Conservation (phyloP, 441 rosid genomes). For the Pelargonium australe region DNA sequence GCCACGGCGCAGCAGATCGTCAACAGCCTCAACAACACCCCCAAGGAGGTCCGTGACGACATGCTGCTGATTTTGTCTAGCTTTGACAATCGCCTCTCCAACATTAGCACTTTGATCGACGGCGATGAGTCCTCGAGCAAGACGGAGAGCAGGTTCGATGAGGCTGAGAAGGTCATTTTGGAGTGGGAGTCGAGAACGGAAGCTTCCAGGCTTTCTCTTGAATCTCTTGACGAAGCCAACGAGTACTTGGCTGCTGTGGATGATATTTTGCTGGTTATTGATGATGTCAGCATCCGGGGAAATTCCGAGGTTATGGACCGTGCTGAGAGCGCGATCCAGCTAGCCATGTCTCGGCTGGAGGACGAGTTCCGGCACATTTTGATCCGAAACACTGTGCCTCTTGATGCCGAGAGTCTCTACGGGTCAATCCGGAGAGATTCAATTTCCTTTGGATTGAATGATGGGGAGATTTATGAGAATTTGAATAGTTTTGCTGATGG, state of each 20-base stretch:
- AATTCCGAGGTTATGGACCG: constrained; percentile 57
- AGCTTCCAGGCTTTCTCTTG: constrained; percentile 8
- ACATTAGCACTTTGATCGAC: constrained; percentile 58
- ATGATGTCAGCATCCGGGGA: constrained; percentile 34
- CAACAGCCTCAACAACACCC: constrained; percentile 70
- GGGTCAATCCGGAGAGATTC: constrained; percentile 79
- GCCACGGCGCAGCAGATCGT: constrained; percentile 98
- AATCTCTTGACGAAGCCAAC: constrained; percentile 48
- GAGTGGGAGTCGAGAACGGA: constrained; percentile 43
- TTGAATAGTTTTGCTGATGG: constrained; percentile 45
- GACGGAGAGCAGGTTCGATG: constrained; percentile 37
- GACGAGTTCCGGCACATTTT: constrained; percentile 80
- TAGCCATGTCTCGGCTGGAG: constrained; percentile 86
- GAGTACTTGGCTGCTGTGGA: constrained; percentile 73
- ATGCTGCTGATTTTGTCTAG: constrained; percentile 90
- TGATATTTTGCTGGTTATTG: constrained; percentile 54
- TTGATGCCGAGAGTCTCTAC: constrained; percentile 60
- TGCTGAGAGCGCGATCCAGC: constrained; percentile 78
- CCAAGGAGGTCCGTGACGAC: constrained; percentile 85
- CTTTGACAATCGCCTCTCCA: constrained; percentile 92
- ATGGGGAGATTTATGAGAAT: constrained; percentile 58
- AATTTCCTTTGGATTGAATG: constrained; percentile 43
- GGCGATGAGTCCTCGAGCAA: constrained; percentile 21
- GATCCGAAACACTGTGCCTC: constrained; percentile 70
- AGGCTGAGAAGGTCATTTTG: constrained; percentile 49